Evolutionary conservation across 371 early-diverging fungal species (phyloP).

Genomic region (Mortierella sp.): DNA sequence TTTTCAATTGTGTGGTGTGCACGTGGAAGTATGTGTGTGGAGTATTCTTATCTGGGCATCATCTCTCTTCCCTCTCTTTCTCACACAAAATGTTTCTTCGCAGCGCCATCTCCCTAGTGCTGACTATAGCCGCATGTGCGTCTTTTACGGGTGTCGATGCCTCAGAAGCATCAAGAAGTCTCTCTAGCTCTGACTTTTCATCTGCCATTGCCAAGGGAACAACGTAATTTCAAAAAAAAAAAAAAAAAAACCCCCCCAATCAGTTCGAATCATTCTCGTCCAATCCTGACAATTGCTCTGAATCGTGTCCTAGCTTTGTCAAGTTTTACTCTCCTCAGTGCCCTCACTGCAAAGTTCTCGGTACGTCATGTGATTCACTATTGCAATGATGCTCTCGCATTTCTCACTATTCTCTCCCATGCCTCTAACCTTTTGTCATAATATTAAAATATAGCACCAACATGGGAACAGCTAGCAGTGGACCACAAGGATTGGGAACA

Average conservation of each 20-base stretch:
- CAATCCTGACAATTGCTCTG: background rate
- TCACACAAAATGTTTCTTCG: conserved; percentile 25
- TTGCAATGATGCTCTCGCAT: too few relatives aligned
- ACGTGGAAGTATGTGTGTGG: too few relatives aligned
- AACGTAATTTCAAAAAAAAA: conserved; percentile 19
- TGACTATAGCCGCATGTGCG: conserved; percentile 24
- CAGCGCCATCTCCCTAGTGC: conserved; percentile 29
- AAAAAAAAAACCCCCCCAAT: background rate
- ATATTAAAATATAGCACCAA: conserved; percentile 58
- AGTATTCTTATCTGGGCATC: background rate
- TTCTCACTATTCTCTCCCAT: background rate
- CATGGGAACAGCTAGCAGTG: conserved; percentile 62
- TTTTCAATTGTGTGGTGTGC: background rate
- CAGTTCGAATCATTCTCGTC: background rate
- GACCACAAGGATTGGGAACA: conserved; percentile 47
- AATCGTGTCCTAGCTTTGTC: conserved; percentile 27
- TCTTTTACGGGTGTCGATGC: conserved; percentile 16
- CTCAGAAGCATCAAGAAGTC: conserved; percentile 36
- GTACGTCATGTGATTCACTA: conserved; percentile 10
- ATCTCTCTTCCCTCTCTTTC: background rate
- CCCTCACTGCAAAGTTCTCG: conserved; percentile 29
- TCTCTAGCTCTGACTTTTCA: conserved; percentile 32
- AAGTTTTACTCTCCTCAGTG: conserved; percentile 53
- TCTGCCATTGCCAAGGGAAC: conserved; percentile 29
- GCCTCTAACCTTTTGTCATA: background rate